Percentiles rank a stretch among this genome's conserved stretches.
Evolutionary conservation across 257 asterid genomes (phyloP).

Genomic region (Solanum chmielewskii): DNA sequence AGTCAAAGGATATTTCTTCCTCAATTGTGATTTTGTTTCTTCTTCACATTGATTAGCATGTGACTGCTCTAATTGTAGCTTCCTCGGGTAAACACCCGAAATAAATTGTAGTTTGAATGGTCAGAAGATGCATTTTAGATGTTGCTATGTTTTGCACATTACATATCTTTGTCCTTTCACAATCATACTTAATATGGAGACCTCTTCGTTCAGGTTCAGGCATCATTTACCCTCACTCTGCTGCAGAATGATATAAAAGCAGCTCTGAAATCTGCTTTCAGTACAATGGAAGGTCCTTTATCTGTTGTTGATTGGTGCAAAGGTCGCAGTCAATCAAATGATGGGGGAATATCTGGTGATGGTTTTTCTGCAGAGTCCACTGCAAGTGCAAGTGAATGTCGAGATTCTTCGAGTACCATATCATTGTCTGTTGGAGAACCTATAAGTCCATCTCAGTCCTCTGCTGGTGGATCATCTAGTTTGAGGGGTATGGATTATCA

Average conservation of each 20-base stretch:
- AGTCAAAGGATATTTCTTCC: background rate
- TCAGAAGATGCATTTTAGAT: background rate
- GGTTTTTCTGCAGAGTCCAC: conserved; percentile 85
- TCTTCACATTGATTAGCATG: background rate
- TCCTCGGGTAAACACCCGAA: background rate
- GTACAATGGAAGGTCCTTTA: conserved; percentile 87
- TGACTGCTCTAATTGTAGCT: background rate
- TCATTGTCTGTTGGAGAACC: conserved; percentile 73
- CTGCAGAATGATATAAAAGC: conserved; percentile 92
- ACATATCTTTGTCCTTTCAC: background rate
- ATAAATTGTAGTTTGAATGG: background rate
- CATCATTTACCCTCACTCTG: conserved; percentile 70
- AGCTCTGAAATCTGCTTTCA: conserved; percentile 89
- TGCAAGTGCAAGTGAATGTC: conserved; percentile 88
- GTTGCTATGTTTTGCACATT: background rate
- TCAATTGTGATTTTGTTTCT: background rate
- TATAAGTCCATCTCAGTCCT: conserved; percentile 75
- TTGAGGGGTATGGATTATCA: conserved; percentile 38
- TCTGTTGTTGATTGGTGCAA: conserved; percentile 92
- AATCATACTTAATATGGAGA: conserved; percentile 1
- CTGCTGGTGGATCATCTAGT: conserved; percentile 49
- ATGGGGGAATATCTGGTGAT: conserved; percentile 54
- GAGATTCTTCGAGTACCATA: conserved; percentile 82
- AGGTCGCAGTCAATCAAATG: conserved; percentile 75
- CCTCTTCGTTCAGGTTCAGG: conserved; percentile 63